phyloP scores from a whole-genome alignment of 2,329 filamentous ascomycete species.

The Rutstroemia sp. region DNA sequence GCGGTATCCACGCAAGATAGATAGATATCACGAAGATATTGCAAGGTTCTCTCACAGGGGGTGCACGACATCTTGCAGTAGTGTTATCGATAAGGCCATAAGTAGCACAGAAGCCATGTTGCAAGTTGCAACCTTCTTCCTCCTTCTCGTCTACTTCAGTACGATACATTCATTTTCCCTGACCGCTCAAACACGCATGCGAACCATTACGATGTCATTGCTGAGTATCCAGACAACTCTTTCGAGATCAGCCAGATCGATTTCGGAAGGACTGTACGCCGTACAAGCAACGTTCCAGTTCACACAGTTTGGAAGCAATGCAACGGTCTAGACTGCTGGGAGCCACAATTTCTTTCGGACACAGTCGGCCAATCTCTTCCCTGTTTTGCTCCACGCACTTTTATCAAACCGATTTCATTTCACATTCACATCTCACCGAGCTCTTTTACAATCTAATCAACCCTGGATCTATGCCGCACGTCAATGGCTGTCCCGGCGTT shows the following conservation, averaged over 20 bases:
- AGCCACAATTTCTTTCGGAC: neutral
- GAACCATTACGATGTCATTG: neutral
- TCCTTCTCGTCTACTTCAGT: neutral
- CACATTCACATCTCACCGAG: neutral
- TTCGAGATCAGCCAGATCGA: neutral
- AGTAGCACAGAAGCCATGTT: neutral
- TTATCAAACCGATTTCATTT: neutral
- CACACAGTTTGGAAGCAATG: too few relatives aligned
- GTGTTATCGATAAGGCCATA: conserved; percentile 8
- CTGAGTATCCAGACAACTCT: neutral
- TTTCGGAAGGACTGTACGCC: neutral
- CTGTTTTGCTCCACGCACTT: neutral
- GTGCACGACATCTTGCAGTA: conserved; percentile 2
- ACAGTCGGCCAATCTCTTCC: neutral
- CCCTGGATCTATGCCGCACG: too few relatives aligned
- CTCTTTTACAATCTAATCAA: neutral
- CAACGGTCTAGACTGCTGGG: conserved; percentile 1
- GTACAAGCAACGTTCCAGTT: too few relatives aligned
- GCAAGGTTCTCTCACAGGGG: neutral
- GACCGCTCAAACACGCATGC: conserved; percentile 4
- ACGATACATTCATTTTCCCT: neutral
- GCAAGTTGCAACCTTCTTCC: neutral
- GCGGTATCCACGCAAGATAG: conserved; percentile 1
- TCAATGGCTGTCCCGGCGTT: too few relatives aligned
- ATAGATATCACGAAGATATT: neutral